Evolutionary conservation across 1,284 basidiomycete species (phyloP), one percentile per base, ranked within the genome.

Genomic region (Leccinum subfulvum): DNA sequence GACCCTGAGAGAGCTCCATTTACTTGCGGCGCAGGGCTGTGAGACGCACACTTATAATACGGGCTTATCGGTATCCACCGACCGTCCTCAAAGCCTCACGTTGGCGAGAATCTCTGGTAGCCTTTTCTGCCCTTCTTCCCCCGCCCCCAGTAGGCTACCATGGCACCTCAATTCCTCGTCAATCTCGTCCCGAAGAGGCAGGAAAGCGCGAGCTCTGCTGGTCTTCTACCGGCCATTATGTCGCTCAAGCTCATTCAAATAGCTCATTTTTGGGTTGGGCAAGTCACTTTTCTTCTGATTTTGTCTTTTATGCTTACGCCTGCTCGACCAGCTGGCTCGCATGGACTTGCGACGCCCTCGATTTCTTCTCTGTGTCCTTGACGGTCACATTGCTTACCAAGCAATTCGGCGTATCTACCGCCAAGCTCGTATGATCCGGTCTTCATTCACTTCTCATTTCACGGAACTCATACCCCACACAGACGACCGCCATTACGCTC

Each of bases 401-500:
- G 0, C 82, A 88, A 66, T 92, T 91, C 67, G 58, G 73, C 54
- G 81, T 79, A 62, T 16, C 66, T 0, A 80, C 83, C 0, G 66
- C 78, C 47, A 73, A 78, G 47, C 86, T 91, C 56, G 89, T 90
- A 63, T 66, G 86, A 77, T 33, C 7, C 35, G 28, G 68, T 49
- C 16, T 13, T 35, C 56, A 57, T 51, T 60, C 57, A 56, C 55
- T 39, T 39, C 28, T 41, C n/a, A n/a, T 18, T 51, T 55, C n/a
- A 28, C 16, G 60, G 16, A 59, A 56, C 52, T 57, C 51, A 53
- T 39, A 44, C 51, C 26, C 26, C 39, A 23, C 56, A 37, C 67
- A 91, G 88, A 90, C 91, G 56, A 87, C 87, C 30, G 85, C 94
- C 7, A 95, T 99, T 73, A 98, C 96, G 3, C 83, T 98, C 56